Base-by-base conservation (phyloP, 2,329 filamentous ascomycete genomes). In the Bipolaris sorokiniana region DNA sequence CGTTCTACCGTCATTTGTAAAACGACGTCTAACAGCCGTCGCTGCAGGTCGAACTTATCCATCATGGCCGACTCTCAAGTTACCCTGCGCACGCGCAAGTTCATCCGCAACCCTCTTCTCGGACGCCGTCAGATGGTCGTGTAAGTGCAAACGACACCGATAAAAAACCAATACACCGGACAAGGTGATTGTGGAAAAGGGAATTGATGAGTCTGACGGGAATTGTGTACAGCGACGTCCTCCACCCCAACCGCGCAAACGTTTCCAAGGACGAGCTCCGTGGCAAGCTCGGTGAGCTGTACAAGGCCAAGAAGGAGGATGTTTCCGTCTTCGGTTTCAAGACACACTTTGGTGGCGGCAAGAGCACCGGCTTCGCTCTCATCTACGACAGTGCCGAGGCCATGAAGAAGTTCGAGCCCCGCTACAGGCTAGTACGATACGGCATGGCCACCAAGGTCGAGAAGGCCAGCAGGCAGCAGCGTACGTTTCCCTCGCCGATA, bases 381-480 rank as follows among this genome's bases (percentile, higher is more conserved):
- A 87, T 99, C 85, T 99, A 99, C 88, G 95, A 99, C 84, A 96
- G 91, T 71, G 85, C 88, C 79, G 95, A 99, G 87, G 92, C 93
- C 77, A 89, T 99, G 89, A 97, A 97, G 91, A 98, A 98, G 85
- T 99, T 98, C 83, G 95, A 99, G 89, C 95, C 95, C 76, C 90
- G 90, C 84, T 97, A 97, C 90, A 90, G 95, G 83, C 88, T 97
- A 75, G 88, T 99, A 81, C 89, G 95, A 74, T 91, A 97, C 79
- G 95, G 94, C 79, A 86, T 91, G 75, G 94, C 92, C 78, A 86
- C 82, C 81, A 98, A 98, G 91, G 86, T 92, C 81, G 95, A 99
- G 90, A 94, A 93, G 86, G 88, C 95, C 76, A 92, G 88, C 86
- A 91, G 95, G 88, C 95, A 99, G 86, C 95, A 99, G 85, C 93